Evolutionary conservation across 495 filamentous ascomycete species (phyloP), one percentile per base, ranked within the genome.

Genomic region (Lophiostoma macrostomum): DNA sequence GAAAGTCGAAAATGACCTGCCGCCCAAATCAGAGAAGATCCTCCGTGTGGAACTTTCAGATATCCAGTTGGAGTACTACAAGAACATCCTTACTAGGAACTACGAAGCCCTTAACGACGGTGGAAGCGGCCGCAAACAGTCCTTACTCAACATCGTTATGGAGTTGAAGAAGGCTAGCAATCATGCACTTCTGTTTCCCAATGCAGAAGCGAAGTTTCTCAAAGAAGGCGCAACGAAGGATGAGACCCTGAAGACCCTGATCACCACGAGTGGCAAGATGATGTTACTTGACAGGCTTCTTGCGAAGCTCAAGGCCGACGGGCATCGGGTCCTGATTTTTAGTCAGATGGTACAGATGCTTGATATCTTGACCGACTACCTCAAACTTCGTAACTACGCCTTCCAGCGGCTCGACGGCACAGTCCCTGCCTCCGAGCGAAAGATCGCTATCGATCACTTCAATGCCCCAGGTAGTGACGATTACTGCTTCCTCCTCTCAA

Each of bases 321-420:
- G 86, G 42, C 93, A 99, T 67, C 88, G 93, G 13, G 94, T 99
- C 25, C 67, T 99, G 60, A 96, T 99, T 39, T 99, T 99, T 73
- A 96, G 93, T 58, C 94, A 97, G 68, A 97, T 99, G 94, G 93
- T 99, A 28, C 93, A 90, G 68, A 96, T 99, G 83, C 81, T 99
- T 4, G 90, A 99, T 61, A 90, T 99, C 47, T 76, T 99, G 0
- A 86, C 87, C 34, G 90, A 97, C 57, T 99, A 99, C 68, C 78
- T 97, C 54, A 82, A 88, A 42, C 79, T 88, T 28, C 88, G 93
- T 28, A 88, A 89, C 12, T 90, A 96, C 68, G 80, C 88, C 39
- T 96, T 90, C 64, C 93, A 99, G 67, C 79, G 93, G 8, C 80
- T 99, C 4, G 93, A 99, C 64, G 93, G 93, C 54, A 99, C 93